Conservation (phyloP, 306 rosid species). For the Vachellia collinsii region DNA sequence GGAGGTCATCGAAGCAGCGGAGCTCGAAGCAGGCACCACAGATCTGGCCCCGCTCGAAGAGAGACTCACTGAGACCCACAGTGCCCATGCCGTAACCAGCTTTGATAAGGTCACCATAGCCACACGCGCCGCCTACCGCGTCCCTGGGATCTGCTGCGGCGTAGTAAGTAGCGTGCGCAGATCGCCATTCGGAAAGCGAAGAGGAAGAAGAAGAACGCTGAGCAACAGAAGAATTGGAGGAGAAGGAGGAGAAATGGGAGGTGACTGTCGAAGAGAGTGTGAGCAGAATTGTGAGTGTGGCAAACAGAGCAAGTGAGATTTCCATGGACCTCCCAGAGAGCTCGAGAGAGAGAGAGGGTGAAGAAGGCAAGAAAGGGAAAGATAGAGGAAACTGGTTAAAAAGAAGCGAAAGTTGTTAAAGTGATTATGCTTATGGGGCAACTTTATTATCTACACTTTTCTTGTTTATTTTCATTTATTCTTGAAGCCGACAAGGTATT, state of each 20-base stretch:
- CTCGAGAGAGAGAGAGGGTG: neutral
- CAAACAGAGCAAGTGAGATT: constrained; percentile 48
- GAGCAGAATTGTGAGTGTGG: constrained; percentile 31
- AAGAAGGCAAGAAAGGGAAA: neutral
- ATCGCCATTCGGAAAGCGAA: constrained; percentile 66
- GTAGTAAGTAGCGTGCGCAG: constrained; percentile 93
- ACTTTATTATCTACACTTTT: neutral
- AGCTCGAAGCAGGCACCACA: constrained; percentile 95
- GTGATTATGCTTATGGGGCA: neutral
- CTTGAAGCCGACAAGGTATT: neutral
- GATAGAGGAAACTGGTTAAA: neutral
- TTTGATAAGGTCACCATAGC: constrained; percentile 77
- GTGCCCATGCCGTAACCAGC: constrained; percentile 87
- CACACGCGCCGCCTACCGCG: constrained; percentile 90
- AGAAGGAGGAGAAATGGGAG: constrained; percentile 58
- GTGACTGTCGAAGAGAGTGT: constrained; percentile 43
- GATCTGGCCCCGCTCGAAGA: constrained; percentile 94
- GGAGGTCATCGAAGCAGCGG: constrained; percentile 77
- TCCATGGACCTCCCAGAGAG: neutral
- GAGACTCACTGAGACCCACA: constrained; percentile 77
- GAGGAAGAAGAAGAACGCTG: constrained; percentile 38
- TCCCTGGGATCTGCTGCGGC: constrained; percentile 88
- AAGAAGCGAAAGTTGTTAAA: neutral
- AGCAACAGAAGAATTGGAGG: neutral
- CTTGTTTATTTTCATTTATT: no score